phyloP scores from a whole-genome alignment of 331 rosid species.

The Pyrus hybrid region DNA sequence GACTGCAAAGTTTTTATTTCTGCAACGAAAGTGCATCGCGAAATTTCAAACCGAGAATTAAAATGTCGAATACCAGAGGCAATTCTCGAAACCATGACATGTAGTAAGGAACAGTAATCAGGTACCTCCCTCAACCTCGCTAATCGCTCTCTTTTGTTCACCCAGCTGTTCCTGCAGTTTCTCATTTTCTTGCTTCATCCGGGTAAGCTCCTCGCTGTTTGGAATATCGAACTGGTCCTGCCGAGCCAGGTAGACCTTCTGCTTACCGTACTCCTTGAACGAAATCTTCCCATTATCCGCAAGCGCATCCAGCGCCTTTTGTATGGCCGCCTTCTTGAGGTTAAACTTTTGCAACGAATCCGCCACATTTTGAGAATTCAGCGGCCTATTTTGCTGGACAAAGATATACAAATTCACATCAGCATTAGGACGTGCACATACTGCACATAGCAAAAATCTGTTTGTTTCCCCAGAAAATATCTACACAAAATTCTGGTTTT shows the following conservation, averaged over 20 bases:
- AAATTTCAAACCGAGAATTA: neutral
- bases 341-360: conserved; percentile 85
- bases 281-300: conserved; percentile 63
- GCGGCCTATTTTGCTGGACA: conserved; percentile 77
- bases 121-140: conserved; percentile 75
- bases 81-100: neutral
- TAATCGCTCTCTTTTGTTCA: conserved; percentile 42
- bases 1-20: conserved; percentile 67
- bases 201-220: conserved; percentile 61
- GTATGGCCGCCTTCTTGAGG: conserved; percentile 72
- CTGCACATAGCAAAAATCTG: neutral
- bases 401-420: neutral
- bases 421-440: neutral
- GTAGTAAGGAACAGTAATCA: neutral
- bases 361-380: conserved; percentile 79
- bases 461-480: conserved; percentile 1
- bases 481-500: neutral
- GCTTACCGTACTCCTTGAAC: conserved; percentile 94
- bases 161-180: conserved; percentile 48
- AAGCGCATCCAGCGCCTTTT: conserved; percentile 74
- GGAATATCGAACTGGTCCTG: conserved; percentile 84
- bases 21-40: conserved; percentile 29
- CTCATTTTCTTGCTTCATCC: conserved; percentile 78
- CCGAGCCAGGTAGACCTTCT: conserved; percentile 88
- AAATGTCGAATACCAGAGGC: neutral